Conservation (phyloP, 495 filamentous ascomycete species). For the Cudoniella acicularis region DNA sequence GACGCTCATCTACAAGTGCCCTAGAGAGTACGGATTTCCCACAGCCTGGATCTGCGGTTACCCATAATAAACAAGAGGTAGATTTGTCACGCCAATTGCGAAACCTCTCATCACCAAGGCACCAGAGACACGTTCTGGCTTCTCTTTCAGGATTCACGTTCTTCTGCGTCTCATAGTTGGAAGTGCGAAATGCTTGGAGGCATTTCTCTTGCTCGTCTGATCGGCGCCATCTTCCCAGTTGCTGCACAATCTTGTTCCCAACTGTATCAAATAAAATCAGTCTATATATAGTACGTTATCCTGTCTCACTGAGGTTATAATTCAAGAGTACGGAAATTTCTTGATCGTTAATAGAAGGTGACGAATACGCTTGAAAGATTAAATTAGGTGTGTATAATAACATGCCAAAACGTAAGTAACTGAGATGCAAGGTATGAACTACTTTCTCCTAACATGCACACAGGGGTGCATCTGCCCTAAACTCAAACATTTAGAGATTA, state of each 20-base stretch:
- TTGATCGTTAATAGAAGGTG: not conserved
- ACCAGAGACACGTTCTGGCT: slow-evolving; percentile 40
- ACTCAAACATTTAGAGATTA: not conserved
- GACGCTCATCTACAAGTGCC: slow-evolving; percentile 37
- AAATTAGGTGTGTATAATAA: not conserved
- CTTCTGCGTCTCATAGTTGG: slow-evolving; percentile 35
- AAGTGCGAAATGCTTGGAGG: not conserved
- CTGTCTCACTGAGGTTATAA: not conserved
- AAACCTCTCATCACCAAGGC: slow-evolving; percentile 29
- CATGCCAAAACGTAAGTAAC: not conserved
- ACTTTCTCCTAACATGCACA: not conserved
- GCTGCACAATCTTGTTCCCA: not conserved
- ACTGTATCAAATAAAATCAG: not conserved
- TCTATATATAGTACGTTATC: not conserved
- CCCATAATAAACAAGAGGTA: slow-evolving; percentile 32
- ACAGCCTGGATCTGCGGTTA: slow-evolving; percentile 52
- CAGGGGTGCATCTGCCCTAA: not conserved
- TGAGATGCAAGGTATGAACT: not conserved
- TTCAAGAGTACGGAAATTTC: not conserved
- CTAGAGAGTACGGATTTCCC: slow-evolving; percentile 51
- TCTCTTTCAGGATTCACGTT: slow-evolving; percentile 32
- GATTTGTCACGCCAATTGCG: slow-evolving; percentile 27
- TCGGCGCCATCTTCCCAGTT: not conserved
- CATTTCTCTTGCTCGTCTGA: not conserved
- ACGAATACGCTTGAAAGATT: not conserved